Conservation (phyloP, 495 filamentous ascomycete genomes). For the Aspergillus steynii region DNA sequence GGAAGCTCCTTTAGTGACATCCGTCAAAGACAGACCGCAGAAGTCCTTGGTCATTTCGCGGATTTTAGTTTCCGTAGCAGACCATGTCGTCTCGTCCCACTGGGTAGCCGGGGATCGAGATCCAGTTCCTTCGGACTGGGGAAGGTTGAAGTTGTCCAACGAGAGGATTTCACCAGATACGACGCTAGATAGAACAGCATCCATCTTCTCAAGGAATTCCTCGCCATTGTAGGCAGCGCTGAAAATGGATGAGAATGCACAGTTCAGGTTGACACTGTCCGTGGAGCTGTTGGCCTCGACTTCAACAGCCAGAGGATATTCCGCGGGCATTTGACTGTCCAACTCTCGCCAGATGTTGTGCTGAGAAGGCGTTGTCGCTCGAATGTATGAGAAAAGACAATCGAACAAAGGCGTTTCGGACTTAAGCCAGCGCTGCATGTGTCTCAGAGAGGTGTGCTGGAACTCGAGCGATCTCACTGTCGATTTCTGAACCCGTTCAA, state of each 20-base stretch:
- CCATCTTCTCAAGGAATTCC: constrained; percentile 33
- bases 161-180: constrained; percentile 25
- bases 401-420: constrained; percentile 45
- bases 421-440: constrained; percentile 47
- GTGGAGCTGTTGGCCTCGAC: constrained; percentile 25
- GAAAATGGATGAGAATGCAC: constrained; percentile 25
- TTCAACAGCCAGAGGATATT: constrained; percentile 37
- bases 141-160: constrained; percentile 23
- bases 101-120: constrained; percentile 2
- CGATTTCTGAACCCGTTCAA: constrained; percentile 37
- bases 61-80: constrained; percentile 22
- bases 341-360: constrained; percentile 30
- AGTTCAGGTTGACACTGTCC: constrained; percentile 23
- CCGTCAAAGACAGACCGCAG: constrained; percentile 15
- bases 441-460: constrained; percentile 45
- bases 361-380: constrained; percentile 11
- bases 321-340: constrained; percentile 34
- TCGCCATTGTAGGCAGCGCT: constrained; percentile 19
- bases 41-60: constrained; percentile 20
- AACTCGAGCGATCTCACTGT: constrained; percentile 44
- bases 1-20: constrained; percentile 30
- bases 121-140: constrained; percentile 6
- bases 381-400: constrained; percentile 39
- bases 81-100: constrained; percentile 29
- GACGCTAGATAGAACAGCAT: constrained; percentile 30